phyloP scores from a whole-genome alignment of 176 grass and related monocot genomes.

The Triticum timopheevii region DNA sequence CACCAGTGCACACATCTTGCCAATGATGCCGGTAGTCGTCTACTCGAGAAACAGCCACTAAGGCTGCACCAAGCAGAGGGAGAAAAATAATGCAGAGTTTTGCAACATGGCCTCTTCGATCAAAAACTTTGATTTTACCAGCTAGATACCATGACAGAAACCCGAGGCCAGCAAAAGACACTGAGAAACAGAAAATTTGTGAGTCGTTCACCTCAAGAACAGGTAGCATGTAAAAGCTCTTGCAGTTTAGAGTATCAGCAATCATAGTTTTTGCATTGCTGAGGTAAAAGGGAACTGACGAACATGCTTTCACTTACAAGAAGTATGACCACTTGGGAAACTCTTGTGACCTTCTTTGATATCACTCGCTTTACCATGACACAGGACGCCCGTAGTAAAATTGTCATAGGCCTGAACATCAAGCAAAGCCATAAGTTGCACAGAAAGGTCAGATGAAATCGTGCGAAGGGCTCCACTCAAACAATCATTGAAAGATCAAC shows the following conservation, averaged over 20 bases:
- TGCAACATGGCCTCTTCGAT: slow-evolving; percentile 55
- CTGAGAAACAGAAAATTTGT: slow-evolving; percentile 38
- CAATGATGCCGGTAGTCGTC: slow-evolving; percentile 86
- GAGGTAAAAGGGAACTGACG: slow-evolving; percentile 15
- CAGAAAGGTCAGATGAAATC: background rate
- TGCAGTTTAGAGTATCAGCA: slow-evolving; percentile 1
- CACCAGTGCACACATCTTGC: slow-evolving; percentile 72
- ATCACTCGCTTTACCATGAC: slow-evolving; percentile 63
- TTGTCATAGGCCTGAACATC: slow-evolving; percentile 51
- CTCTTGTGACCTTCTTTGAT: slow-evolving; percentile 91
- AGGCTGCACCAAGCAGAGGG: slow-evolving; percentile 63
- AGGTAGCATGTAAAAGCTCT: background rate
- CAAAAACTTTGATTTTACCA: slow-evolving; percentile 73
- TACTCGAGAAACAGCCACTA: slow-evolving; percentile 70
- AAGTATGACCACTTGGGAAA: slow-evolving; percentile 79
- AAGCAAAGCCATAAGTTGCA: slow-evolving; percentile 2
- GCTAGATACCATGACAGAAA: slow-evolving; percentile 77
- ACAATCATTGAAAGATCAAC: background rate
- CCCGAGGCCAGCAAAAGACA: slow-evolving; percentile 80
- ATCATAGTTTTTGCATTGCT: background rate
- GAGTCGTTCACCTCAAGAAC: background rate
- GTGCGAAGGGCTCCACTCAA: background rate
- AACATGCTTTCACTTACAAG: slow-evolving; percentile 52
- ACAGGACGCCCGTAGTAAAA: slow-evolving; percentile 53
- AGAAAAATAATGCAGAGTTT: slow-evolving; percentile 67